Base-by-base conservation (phyloP, 768 basidiomycete genomes). In the Heimioporus sp. region DNA sequence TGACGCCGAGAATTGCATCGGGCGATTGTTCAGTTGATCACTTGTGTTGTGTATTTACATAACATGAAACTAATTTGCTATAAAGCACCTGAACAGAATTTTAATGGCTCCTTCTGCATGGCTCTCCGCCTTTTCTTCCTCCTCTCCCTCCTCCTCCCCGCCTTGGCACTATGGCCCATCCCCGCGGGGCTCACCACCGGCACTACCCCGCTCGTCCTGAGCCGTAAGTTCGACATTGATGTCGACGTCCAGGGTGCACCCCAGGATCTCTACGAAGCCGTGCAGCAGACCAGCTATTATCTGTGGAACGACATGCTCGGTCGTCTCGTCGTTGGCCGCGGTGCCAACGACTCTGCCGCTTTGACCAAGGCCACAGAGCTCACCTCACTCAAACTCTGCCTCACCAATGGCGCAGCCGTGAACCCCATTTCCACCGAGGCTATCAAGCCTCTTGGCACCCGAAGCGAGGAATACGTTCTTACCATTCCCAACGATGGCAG, bases 1-100 rank as follows among this genome's bases (percentile, higher is more conserved):
- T 60, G 82, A 80, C 3, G 72, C 80, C 4, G 53, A 48, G 12
- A 80, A 75, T 24, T 86, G 84, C 58, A 76, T 68, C 51, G 80
- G 82, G 17, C 59, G 57, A 5, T 38, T 68, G 38, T 68, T 68
- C 13, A 56, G 56, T 30, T 68, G 51, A 65, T 36, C 16, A 16
- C 5, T 13, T 15, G 3, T 12, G 34, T 35, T 35, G 34, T 35
- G 11, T 16, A 35, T 35, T 35, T 12, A 13, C 35, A 35, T 35
- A 35, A 35, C 13, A 15, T 28, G 24, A 28, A 28, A 28, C 24
- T 28, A 28, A 28, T 28, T 28, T 5, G 24, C 24, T 28, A 28
- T 28, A 28, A 28, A 28, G 7, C 24, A 28, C 24, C 24, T 28
- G 24, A 28, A 28, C 24, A 1, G 24, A 28, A 4, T 6, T 28